Conservation (phyloP, 495 filamentous ascomycete species). For the Arthonia radiata region DNA sequence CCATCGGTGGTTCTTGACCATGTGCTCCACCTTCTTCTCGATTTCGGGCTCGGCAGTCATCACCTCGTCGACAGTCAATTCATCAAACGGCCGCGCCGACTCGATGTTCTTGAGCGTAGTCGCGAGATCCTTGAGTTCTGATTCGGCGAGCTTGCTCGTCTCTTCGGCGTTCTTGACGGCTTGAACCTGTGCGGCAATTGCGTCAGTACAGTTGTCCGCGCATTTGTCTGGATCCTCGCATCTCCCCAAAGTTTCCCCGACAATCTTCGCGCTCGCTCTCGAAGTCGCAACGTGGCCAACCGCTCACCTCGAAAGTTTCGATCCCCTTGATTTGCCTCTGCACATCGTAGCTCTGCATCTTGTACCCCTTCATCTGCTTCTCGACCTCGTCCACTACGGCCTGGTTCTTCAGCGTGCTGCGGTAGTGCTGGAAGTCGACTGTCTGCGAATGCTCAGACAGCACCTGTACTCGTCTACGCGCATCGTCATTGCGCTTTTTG, state of each 20-base stretch:
- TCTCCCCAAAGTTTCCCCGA: too few species aligned
- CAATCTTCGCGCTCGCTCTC: too few species aligned
- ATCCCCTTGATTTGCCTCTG: constrained; percentile 84
- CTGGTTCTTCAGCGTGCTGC: constrained; percentile 75
- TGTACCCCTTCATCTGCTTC: constrained; percentile 70
- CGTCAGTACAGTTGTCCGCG: too few species aligned
- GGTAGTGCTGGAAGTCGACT: constrained; percentile 88
- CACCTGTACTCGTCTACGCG: constrained; percentile 65
- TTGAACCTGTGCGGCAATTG: too few species aligned
- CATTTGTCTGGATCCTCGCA: too few species aligned
- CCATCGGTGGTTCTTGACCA: constrained; percentile 96
- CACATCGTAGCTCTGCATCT: constrained; percentile 78
- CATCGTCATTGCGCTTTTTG: constrained; percentile 99
- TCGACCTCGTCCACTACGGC: constrained; percentile 89
- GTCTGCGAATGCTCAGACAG: constrained; percentile 56
- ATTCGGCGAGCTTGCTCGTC: constrained; percentile 84
- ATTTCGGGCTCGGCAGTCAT: constrained; percentile 79
- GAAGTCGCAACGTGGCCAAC: too few species aligned
- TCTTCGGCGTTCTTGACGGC: constrained; percentile 88
- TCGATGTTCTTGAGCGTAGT: constrained; percentile 94
- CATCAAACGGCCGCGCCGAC: constrained; percentile 82
- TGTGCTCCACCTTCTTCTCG: constrained; percentile 72
- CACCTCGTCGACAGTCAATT: constrained; percentile 95
- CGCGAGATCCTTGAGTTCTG: constrained; percentile 73
- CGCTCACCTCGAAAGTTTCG: constrained; percentile 90